Evolutionary conservation across 176 grass and related monocot species (phyloP), one percentile per base, ranked within the genome.

Genomic region (Carex scoparia): DNA sequence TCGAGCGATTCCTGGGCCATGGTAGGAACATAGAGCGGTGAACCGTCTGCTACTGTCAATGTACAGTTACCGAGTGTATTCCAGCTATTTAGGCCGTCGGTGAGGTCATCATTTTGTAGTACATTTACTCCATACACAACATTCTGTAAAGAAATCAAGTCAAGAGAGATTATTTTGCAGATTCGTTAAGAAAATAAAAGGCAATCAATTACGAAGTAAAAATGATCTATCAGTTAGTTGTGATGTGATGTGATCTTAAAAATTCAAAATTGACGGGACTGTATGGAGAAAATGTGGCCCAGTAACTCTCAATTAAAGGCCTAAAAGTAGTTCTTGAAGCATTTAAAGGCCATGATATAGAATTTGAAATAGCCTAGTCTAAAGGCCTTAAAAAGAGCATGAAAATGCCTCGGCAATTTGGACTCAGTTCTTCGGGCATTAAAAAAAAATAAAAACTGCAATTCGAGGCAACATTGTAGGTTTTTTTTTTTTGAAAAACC

Each of bases 71-170:
- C 94, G 1, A 97, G 88, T 3, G 92, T 81, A 80, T 84, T 92
- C 94, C 94, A 97, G 0, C 81, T 54, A 60, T 88, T 90, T 0
- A 97, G 68, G 0, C 89, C 92, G 15, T 97, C 92, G 27, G 71
- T 78, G 0, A 94, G 89, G 61, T 87, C 68, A 82, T 87, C 81
- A 84, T 97, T 94, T 73, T 91, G 57, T 16, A 97, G 76, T 40
- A 97, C 84, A 84, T 94, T 97, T 32, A 85, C 89, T 61, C 95
- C 92, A 46, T 91, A 97, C 16, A 37, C 53, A 69, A 97, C 81
- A 13, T 97, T 91, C 92, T 97, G 84, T 37, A 42, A n/a, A n/a
- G 7, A 70, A 70, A 70, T 44, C 6, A 18, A 70, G 28, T 70
- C n/a, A 63, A 23, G 19, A 63, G 6, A 63, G 6, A 62, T 63